A percentile compares a stretch with the other conserved stretches of the same genome.
phyloP scores from a whole-genome alignment of 129 eudicot genomes.

The Artemisia annua region DNA sequence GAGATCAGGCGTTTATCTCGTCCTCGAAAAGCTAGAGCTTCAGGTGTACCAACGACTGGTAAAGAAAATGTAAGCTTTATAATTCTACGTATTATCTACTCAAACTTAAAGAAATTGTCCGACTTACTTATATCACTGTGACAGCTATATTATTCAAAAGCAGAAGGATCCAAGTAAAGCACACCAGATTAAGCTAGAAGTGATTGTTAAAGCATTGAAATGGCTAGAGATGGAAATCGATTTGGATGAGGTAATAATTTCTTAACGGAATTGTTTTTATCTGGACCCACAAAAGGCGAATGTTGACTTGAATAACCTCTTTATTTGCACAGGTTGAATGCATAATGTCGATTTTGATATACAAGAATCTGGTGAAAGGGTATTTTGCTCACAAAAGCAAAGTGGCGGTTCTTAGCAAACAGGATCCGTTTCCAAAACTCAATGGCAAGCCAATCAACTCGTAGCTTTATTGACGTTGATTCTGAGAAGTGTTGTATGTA shows the following conservation, averaged over 20 bases:
- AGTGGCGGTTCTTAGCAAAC: constrained; percentile 92
- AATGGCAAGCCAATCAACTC: constrained; percentile 86
- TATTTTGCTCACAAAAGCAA: constrained; percentile 98
- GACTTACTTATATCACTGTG: constrained; percentile 4
- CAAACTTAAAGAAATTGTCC: too few relatives aligned
- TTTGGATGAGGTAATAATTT: constrained; percentile 70
- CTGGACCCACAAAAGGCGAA: too few relatives aligned
- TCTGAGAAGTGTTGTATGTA: too few relatives aligned
- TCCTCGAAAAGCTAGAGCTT: constrained; percentile 93
- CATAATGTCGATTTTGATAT: constrained; percentile 80
- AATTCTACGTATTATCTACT: not conserved
- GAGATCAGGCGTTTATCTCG: constrained; percentile 97
- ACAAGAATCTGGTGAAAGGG: constrained; percentile 89
- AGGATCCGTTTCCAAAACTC: constrained; percentile 90
- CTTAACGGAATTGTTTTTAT: not conserved
- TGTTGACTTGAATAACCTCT: not conserved
- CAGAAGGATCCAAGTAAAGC: constrained; percentile 83
- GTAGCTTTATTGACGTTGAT: constrained; percentile 12
- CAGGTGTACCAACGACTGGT: constrained; percentile 88
- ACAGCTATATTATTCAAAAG: constrained; percentile 82
- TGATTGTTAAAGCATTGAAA: constrained; percentile 83
- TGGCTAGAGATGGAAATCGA: constrained; percentile 99
- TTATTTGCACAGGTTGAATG: constrained; percentile 74
- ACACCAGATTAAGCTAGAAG: constrained; percentile 88
- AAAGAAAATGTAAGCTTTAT: constrained; percentile 73